These are phyloP conservation scores for Scheffersomyces segobiensis DNA, from an alignment of 1,139 yeast species.

Conservation along the genomic window DNA sequence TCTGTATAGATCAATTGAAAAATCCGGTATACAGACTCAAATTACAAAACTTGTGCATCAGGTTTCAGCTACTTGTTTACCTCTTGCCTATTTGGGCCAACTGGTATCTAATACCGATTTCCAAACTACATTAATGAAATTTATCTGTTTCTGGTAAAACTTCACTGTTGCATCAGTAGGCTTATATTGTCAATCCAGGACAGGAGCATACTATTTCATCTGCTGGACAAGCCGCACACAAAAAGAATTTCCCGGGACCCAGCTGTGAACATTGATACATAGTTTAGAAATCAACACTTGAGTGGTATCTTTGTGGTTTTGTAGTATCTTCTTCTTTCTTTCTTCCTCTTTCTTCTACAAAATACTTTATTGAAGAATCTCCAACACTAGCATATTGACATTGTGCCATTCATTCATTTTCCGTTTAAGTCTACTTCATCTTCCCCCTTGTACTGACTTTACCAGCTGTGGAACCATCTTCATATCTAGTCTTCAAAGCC, in stretches of 20 bases:
- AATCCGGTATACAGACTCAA: not conserved
- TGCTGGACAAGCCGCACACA: not conserved
- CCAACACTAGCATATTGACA: not conserved
- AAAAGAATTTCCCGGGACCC: not conserved
- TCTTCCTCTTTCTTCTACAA: not conserved
- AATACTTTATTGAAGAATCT: not conserved
- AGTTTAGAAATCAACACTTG: not conserved
- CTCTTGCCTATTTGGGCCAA: not conserved
- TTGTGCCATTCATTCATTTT: not conserved
- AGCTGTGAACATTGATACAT: not conserved
- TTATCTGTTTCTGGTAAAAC: not conserved
- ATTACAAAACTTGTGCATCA: not conserved
- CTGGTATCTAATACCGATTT: not conserved
- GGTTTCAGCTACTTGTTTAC: not conserved
- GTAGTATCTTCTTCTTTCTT: not conserved
- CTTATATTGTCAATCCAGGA: not conserved
- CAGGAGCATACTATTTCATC: not conserved
- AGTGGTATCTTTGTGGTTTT: not conserved
- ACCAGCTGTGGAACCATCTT: not conserved
- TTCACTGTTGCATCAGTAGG: not conserved
- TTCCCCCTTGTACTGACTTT: not conserved
- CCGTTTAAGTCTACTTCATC: not conserved
- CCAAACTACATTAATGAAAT: not conserved
- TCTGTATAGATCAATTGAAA: not conserved
- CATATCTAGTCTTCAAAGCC: not conserved